A percentile compares a stretch with the other conserved stretches of the same genome.
These are phyloP conservation scores for Panicum miliaceum DNA, from an alignment of 176 grass and related monocot species.

Conservation along the genomic window DNA sequence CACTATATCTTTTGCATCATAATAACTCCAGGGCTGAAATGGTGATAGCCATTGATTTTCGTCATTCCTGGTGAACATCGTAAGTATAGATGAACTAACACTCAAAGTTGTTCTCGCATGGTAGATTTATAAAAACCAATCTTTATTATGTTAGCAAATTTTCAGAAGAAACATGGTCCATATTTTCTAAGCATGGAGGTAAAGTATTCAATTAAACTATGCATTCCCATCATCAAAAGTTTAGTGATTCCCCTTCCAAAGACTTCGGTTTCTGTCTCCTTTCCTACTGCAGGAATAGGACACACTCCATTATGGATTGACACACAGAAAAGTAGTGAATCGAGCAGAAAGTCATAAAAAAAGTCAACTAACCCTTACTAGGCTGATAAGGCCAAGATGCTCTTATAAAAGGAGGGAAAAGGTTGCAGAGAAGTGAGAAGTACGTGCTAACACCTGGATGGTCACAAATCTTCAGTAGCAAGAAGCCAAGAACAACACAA, in stretches of 20 bases:
- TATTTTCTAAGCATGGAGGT: background rate
- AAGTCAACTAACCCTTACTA: slow-evolving; percentile 37
- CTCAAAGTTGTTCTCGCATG: background rate
- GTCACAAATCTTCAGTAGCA: slow-evolving; percentile 15
- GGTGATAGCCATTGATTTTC: no score
- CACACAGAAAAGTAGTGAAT: slow-evolving; percentile 28
- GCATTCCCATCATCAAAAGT: slow-evolving; percentile 28
- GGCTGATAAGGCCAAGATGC: slow-evolving; percentile 45
- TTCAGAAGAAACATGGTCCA: background rate
- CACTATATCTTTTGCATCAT: no score
- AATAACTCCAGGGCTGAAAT: no score
- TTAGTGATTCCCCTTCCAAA: slow-evolving; percentile 33
- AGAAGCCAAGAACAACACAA: background rate
- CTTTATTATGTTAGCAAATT: background rate
- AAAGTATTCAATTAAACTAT: slow-evolving; percentile 11
- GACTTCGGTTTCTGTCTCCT: slow-evolving; percentile 22
- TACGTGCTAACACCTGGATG: background rate
- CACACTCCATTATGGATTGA: slow-evolving; percentile 15
- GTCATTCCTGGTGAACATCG: background rate
- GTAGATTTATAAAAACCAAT: background rate
- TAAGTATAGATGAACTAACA: background rate
- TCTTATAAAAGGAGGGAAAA: slow-evolving; percentile 36
- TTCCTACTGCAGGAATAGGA: slow-evolving; percentile 14
- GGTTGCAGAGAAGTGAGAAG: slow-evolving; percentile 10
- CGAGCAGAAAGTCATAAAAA: slow-evolving; percentile 11